Evolutionary conservation across 176 grass and related monocot genomes (phyloP).

Genomic region (Zoysia japonica): DNA sequence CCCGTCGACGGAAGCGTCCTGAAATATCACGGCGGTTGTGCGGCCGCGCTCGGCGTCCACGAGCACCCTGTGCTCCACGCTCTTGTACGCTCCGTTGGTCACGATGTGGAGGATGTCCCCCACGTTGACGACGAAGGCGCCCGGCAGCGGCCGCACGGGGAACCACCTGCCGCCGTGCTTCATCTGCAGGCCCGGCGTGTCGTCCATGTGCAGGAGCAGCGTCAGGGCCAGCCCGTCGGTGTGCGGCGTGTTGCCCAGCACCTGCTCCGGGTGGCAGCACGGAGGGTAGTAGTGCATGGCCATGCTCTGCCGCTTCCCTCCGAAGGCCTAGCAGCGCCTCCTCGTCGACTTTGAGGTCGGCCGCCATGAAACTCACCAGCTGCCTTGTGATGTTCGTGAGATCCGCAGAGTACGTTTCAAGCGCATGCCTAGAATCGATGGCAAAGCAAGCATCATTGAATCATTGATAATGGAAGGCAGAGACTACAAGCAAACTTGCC

Average conservation of each 20-base stretch:
- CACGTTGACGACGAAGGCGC: conserved; percentile 16
- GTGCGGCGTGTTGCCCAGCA: conserved; percentile 10
- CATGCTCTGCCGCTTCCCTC: conserved; percentile 4
- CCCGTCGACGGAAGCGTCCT: not conserved
- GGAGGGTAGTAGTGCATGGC: conserved; percentile 6
- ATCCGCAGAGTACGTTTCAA: not conserved
- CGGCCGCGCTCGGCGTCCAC: not conserved
- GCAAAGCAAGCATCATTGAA: too few relatives aligned
- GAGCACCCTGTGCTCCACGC: conserved; percentile 30
- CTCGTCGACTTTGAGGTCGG: not conserved
- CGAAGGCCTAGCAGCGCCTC: not conserved
- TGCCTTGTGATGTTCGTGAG: not conserved
- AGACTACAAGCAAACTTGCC: too few relatives aligned
- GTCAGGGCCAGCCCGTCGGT: not conserved
- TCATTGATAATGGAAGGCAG: too few relatives aligned
- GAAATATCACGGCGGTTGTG: not conserved
- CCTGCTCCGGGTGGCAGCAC: not conserved
- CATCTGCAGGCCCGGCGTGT: conserved; percentile 22
- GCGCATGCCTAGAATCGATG: not conserved
- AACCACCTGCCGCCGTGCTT: conserved; percentile 15
- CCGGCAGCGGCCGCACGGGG: conserved; percentile 9
- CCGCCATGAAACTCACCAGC: conserved; percentile 2
- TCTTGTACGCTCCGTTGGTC: conserved; percentile 16
- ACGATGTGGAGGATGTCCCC: conserved; percentile 31
- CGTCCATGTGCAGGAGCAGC: conserved; percentile 6